Conservation (phyloP, 225 moss, liverwort and hornwort genomes). For the Sphagnum tenellum region DNA sequence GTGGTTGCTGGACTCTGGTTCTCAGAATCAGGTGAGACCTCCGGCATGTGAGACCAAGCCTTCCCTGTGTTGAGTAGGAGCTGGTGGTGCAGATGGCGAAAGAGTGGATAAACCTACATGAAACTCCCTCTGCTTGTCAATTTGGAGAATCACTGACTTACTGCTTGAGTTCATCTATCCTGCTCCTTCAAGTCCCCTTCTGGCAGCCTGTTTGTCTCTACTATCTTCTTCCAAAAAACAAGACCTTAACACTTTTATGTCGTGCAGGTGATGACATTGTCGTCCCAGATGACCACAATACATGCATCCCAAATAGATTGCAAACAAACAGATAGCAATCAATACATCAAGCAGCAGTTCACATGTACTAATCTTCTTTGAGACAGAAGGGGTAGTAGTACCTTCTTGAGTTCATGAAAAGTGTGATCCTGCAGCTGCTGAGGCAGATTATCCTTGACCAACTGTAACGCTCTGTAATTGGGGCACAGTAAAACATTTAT, state of each 20-base stretch:
- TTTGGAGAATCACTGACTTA: too few species aligned
- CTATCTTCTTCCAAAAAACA: too few species aligned
- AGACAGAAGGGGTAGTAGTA: constrained; percentile 4
- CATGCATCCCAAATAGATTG: too few species aligned
- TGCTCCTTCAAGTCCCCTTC: too few species aligned
- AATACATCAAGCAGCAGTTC: too few species aligned
- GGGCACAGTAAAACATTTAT: not conserved
- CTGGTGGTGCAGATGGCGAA: constrained; percentile 66
- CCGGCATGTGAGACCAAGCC: constrained; percentile 34
- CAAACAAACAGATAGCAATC: too few species aligned
- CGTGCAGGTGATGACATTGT: too few species aligned
- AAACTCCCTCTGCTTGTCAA: not conserved
- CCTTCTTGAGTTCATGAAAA: constrained; percentile 78
- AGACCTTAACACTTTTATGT: too few species aligned
- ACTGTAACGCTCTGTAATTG: constrained; percentile 59
- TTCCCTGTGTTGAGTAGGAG: constrained; percentile 68
- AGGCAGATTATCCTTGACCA: constrained; percentile 60
- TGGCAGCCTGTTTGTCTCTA: too few species aligned
- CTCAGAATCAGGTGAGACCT: constrained; percentile 34
- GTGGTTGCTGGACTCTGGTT: constrained; percentile 20
- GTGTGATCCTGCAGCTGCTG: constrained; percentile 64
- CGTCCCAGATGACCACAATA: too few species aligned
- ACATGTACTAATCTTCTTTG: too few species aligned
- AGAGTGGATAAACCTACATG: constrained; percentile 70
- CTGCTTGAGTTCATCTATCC: too few species aligned